These are phyloP conservation scores for Argentina anserina DNA, from an alignment of 306 rosid genomes.

Conservation along the genomic window DNA sequence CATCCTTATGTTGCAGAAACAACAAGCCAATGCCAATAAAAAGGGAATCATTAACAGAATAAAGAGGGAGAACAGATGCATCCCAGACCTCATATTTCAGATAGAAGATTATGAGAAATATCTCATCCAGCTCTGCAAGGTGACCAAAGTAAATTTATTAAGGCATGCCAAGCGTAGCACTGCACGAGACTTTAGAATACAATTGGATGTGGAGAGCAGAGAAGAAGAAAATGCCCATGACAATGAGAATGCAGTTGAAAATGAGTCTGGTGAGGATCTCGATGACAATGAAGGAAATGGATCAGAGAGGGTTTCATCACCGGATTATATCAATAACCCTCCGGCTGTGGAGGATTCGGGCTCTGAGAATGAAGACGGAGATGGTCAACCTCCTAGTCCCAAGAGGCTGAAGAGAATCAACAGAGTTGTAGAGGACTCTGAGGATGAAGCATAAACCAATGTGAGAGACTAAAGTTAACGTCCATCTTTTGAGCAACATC, in stretches of 20 bases:
- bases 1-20: constrained; percentile 23
- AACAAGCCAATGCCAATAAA: constrained; percentile 24
- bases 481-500: not conserved
- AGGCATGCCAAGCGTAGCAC: constrained; percentile 44
- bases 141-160: constrained; percentile 35
- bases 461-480: not conserved
- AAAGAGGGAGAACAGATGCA: constrained; percentile 41
- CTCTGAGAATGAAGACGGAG: constrained; percentile 27
- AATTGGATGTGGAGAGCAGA: not conserved
- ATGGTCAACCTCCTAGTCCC: constrained; percentile 22
- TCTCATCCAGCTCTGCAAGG: constrained; percentile 44
- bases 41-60: constrained; percentile 34
- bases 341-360: constrained; percentile 27
- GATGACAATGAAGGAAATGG: constrained; percentile 21
- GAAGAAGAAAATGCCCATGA: constrained; percentile 19
- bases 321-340: constrained; percentile 16
- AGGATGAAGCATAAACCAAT: constrained; percentile 24
- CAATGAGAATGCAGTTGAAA: constrained; percentile 19
- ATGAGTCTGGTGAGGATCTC: constrained; percentile 18
- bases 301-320: constrained; percentile 26
- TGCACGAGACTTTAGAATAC: constrained; percentile 36
- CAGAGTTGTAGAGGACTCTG: constrained; percentile 19
- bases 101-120: constrained; percentile 43
- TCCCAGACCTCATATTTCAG: constrained; percentile 40
- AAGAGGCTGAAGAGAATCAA: constrained; percentile 32